phyloP scores from a whole-genome alignment of 2,329 filamentous ascomycete genomes.

The Helminthosporium solani region DNA sequence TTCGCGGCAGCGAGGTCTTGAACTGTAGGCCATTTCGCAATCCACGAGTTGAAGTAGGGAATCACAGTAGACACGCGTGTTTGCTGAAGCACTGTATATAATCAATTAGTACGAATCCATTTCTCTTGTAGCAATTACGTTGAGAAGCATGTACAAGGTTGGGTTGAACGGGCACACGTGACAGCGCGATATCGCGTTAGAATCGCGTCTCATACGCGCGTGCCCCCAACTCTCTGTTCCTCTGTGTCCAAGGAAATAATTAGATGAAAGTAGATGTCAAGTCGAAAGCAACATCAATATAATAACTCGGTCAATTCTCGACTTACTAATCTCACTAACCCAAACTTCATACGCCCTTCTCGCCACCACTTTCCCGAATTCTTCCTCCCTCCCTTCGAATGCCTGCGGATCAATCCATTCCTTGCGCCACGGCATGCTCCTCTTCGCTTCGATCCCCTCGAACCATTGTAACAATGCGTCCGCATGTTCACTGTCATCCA shows the following conservation, averaged over 20 bases:
- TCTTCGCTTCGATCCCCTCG: slow-evolving; percentile 27
- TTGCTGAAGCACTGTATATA: slow-evolving; percentile 58
- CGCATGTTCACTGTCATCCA: slow-evolving; percentile 16
- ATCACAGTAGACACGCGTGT: slow-evolving; percentile 63
- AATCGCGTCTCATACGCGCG: no score
- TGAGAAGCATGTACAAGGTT: no score
- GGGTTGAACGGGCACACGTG: no score
- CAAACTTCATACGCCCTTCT: slow-evolving; percentile 65
- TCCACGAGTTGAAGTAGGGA: slow-evolving; percentile 65
- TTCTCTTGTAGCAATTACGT: no score
- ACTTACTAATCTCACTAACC: slow-evolving; percentile 62
- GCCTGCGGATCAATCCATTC: slow-evolving; percentile 54
- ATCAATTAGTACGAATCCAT: no score
- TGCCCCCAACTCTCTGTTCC: no score
- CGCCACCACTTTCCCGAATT: slow-evolving; percentile 48
- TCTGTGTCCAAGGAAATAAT: no score
- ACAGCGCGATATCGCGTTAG: slow-evolving; percentile 1
- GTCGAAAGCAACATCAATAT: no score
- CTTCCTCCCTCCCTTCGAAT: slow-evolving; percentile 16
- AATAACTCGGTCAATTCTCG: no score
- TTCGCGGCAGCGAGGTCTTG: slow-evolving; percentile 56
- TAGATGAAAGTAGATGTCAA: no score
- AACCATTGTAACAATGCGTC: slow-evolving; percentile 36
- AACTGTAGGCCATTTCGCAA: slow-evolving; percentile 61
- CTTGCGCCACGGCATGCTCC: slow-evolving; percentile 52